Conservation (phyloP, 352 stramenopile genomes). For the Phytophthora pseudosyringae region DNA sequence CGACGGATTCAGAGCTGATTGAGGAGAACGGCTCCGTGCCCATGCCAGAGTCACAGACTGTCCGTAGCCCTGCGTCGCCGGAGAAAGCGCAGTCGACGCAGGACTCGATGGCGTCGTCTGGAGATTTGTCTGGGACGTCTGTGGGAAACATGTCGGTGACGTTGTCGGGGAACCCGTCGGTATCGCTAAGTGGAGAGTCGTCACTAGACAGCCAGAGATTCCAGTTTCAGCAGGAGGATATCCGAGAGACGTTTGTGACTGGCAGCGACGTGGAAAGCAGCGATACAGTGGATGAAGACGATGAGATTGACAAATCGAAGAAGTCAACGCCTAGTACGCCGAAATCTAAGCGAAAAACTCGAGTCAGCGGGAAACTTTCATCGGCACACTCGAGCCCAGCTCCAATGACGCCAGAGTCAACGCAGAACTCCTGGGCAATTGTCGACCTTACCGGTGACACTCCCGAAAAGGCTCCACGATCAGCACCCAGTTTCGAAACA, state of each 20-base stretch:
- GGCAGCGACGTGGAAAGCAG: conserved; percentile 60
- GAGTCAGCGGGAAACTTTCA: conserved; percentile 1
- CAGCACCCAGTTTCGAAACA: background rate
- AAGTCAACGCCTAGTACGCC: conserved; percentile 5
- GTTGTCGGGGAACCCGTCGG: conserved; percentile 21
- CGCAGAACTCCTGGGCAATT: conserved; percentile 15
- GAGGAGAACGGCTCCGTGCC: conserved; percentile 58
- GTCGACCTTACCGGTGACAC: conserved; percentile 29
- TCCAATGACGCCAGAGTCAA: conserved; percentile 2
- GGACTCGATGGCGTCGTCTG: background rate
- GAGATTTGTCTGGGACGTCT: conserved; percentile 3
- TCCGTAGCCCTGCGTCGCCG: background rate
- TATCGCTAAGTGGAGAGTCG: conserved; percentile 23
- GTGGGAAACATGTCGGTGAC: conserved; percentile 8
- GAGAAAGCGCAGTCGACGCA: conserved; percentile 14
- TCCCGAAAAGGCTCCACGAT: conserved; percentile 1
- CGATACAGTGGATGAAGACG: conserved; percentile 37
- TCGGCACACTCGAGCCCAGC: conserved; percentile 3
- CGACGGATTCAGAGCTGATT: conserved; percentile 76
- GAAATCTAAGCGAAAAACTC: background rate
- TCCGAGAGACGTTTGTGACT: conserved; percentile 55
- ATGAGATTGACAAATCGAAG: conserved; percentile 1
- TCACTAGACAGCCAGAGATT: conserved; percentile 41
- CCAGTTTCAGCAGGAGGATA: conserved; percentile 58
- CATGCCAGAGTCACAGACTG: conserved; percentile 36